phyloP scores from a whole-genome alignment of 2,329 filamentous ascomycete genomes.

The Phyllosticta capitalensis region DNA sequence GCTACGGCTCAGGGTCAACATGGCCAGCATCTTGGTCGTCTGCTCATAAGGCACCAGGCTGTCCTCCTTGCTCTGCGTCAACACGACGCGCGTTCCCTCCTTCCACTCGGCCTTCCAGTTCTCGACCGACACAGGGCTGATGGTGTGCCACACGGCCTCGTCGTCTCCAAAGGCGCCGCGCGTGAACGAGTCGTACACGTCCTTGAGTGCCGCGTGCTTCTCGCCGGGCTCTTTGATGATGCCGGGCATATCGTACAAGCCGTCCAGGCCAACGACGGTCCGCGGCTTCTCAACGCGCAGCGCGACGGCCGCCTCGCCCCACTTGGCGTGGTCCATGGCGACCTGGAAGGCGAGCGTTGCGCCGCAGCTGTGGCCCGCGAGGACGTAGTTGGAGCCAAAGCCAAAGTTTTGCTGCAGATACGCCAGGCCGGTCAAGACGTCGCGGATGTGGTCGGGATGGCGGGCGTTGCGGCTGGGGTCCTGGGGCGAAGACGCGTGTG shows the following conservation, averaged over 20 bases:
- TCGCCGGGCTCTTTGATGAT: conserved; percentile 33
- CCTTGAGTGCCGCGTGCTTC: conserved; percentile 33
- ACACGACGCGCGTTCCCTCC: neutral
- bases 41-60: neutral
- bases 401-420: conserved; percentile 41
- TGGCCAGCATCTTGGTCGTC: neutral
- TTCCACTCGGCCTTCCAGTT: neutral
- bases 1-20: neutral
- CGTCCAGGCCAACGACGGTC: conserved; percentile 52
- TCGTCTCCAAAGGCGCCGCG: conserved; percentile 51
- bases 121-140: neutral
- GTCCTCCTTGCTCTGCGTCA: neutral
- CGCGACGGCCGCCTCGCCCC: conserved; percentile 14
- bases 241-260: conserved; percentile 54
- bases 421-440: conserved; percentile 44
- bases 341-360: conserved; percentile 54
- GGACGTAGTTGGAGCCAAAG: conserved; percentile 32
- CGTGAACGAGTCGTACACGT: conserved; percentile 51
- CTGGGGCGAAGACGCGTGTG: conserved; percentile 40
- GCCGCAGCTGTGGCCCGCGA: conserved; percentile 55
- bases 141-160: conserved; percentile 37
- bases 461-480: conserved; percentile 35
- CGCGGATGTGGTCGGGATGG: conserved; percentile 53
- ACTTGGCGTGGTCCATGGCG: conserved; percentile 22
- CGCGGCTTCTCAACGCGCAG: conserved; percentile 26